phyloP scores from a whole-genome alignment of 768 basidiomycete species.

The Russula brevipes region DNA sequence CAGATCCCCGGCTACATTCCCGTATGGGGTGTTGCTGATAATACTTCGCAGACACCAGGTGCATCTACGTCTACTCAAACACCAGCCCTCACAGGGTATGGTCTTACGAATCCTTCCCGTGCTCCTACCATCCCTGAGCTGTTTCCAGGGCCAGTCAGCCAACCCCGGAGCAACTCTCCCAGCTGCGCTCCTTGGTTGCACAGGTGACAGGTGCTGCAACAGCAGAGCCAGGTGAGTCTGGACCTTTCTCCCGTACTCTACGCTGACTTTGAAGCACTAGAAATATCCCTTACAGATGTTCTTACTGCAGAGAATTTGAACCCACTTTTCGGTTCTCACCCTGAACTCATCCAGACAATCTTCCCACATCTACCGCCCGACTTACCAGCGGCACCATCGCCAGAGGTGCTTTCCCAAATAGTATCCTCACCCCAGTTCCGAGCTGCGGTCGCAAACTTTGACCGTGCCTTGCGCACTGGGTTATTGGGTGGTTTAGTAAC shows the following conservation, averaged over 20 bases:
- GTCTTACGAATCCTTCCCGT: background rate
- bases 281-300: conserved; percentile 68
- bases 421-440: conserved; percentile 83
- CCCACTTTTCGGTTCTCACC: conserved; percentile 65
- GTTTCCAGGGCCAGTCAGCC: conserved; percentile 22
- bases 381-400: conserved; percentile 61
- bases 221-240: conserved; percentile 33
- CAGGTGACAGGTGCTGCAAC: conserved; percentile 39
- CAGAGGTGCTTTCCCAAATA: conserved; percentile 66
- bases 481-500: conserved; percentile 69
- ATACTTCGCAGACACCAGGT: conserved; percentile 35
- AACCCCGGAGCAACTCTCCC: conserved; percentile 64
- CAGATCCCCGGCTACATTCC: conserved; percentile 59
- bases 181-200: conserved; percentile 47
- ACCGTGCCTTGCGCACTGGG: conserved; percentile 80
- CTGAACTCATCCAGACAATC: conserved; percentile 60
- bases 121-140: background rate
- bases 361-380: conserved; percentile 82
- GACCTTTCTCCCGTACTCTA: conserved; percentile 22
- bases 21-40: conserved; percentile 46
- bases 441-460: conserved; percentile 69
- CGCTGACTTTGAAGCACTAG: conserved; percentile 32
- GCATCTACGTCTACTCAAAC: conserved; percentile 44
- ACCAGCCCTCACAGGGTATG: conserved; percentile 19
- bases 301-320: conserved; percentile 67